phyloP scores from a whole-genome alignment of 2,329 filamentous ascomycete species.

The Fusarium domesticum region DNA sequence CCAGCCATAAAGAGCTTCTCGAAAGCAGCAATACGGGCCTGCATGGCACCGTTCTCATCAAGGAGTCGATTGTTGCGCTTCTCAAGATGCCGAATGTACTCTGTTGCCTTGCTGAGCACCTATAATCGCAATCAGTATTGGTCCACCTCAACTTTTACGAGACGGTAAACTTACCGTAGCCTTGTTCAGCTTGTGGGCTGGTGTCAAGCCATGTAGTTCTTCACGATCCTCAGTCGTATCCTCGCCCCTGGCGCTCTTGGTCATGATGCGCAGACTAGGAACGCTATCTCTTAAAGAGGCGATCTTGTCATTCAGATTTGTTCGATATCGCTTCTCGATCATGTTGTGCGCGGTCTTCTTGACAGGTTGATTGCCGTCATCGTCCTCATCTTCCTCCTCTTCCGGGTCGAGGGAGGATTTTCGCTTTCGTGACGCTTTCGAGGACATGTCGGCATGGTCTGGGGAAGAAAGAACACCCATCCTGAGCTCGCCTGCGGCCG shows the following conservation, averaged over 20 bases:
- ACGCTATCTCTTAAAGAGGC: conserved; percentile 88
- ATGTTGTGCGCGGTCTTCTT: conserved; percentile 99
- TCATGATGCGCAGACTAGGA: conserved; percentile 82
- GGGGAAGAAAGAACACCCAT: conserved; percentile 56
- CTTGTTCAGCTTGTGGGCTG: conserved; percentile 94
- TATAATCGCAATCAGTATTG: conserved; percentile 28
- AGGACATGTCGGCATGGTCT: conserved; percentile 44
- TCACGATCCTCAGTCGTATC: conserved; percentile 73
- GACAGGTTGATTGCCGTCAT: conserved; percentile 51
- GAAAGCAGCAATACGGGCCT: conserved; percentile 70
- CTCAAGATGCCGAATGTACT: conserved; percentile 92
- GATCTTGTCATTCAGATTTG: conserved; percentile 96
- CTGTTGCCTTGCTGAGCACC: conserved; percentile 89
- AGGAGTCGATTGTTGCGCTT: conserved; percentile 80
- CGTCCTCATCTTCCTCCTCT: conserved; percentile 52
- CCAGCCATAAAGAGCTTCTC: conserved; percentile 77
- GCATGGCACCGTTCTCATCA: conserved; percentile 78
- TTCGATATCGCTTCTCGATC: conserved; percentile 95
- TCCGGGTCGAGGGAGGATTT: conserved; percentile 61
- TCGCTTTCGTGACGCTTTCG: conserved; percentile 60
- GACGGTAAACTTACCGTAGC: conserved; percentile 62
- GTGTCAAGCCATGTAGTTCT: conserved; percentile 70
- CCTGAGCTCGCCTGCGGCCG: conserved; percentile 47
- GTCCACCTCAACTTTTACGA: background rate
- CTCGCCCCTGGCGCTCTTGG: conserved; percentile 65